Base-by-base conservation (phyloP, 139 green algal species). In the Tetraselmis striata region DNA sequence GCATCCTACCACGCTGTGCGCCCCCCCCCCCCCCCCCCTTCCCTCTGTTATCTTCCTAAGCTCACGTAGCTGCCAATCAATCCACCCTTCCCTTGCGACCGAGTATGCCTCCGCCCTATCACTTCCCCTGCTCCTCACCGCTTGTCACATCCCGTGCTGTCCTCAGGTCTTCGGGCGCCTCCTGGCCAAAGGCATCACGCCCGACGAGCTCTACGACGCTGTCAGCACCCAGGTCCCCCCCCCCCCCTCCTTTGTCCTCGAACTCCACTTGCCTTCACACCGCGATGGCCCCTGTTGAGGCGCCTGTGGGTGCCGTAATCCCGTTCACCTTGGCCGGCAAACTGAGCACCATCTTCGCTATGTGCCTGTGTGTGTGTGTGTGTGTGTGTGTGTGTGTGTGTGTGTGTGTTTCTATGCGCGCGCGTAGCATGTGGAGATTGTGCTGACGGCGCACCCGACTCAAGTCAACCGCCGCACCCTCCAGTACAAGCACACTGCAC, bases 381-480 rank as follows among this genome's bases (percentile, higher is more conserved):
- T 28, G 5, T 28, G 1, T 67, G 78, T 23, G 22, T 82, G 45
- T n/a, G n/a, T n/a, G n/a, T n/a, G n/a, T n/a, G n/a, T n/a, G n/a
- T n/a, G n/a, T n/a, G n/a, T n/a, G n/a, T 83, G 58, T n/a, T n/a
- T n/a, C n/a, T n/a, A n/a, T n/a, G n/a, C n/a, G n/a, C n/a, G n/a
- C n/a, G n/a, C 45, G 18, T 18, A 67, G 45, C 45, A 67, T 27
- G 88, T 94, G 82, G 94, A 97, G 88, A 92, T 97, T 58, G 94
- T 97, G 80, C 89, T 97, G 78, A 97, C 94, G 27, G 96, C 96
- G 23, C 96, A 99, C 86, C 96, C 96, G 27, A 98, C 94, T 23
- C 94, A 98, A 85, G 92, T 98, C 79, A 96, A 98, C 80, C 89
- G 96, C 29, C 92, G 95, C 79, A 98, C 92, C 25, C 90, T 97